Base-by-base conservation (phyloP, 202 grass and related monocot genomes). In the Elaeis oleifera region DNA sequence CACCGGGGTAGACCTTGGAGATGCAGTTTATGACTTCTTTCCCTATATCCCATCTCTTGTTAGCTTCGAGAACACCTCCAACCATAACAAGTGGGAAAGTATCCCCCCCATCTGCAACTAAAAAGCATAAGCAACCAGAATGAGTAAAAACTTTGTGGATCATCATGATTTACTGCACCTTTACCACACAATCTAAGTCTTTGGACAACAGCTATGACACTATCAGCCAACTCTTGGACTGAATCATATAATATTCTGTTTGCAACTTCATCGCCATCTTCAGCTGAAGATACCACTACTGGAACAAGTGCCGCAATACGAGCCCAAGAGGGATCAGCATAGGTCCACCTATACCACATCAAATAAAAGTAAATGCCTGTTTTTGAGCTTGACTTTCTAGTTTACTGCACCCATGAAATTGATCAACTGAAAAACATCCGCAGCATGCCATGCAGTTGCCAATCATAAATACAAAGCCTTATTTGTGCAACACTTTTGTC, bases 281-380 rank as follows among this genome's bases (percentile, higher is more conserved):
- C 85, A 74, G 88, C 94, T 73, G 94, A 85, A 79, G 82, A 86
- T 64, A 97, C 85, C 19, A 97, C 94, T 54, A 82, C 77, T 69
- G 94, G 94, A 72, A 97, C 94, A 71, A 97, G 82, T 64, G 85
- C 88, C 59, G 94, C 94, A 82, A 97, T 84, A 49, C 94, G 94
- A 54, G 94, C 94, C 94, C 94, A 97, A 78, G 94, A 92, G 32
- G 85, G 32, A 86, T 97, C 88, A 69, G 94, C 94, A 80, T 97
- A 97, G 27, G 94, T 89, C 94, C 94, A 97, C 49, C 94, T 97
- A 62, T 67, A 28, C 51, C 67, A 78, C 23, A 75, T 18, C 76
- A 13, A 44, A 24, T 54, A 64, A 65, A 44, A 9, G 1, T 54
- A 67, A 64, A 23, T 72, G 9, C 36, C 13, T 44, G 36, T 13